These are phyloP conservation scores for Asterophora parasitica DNA, from an alignment of 768 basidiomycete species.

Conservation along the genomic window DNA sequence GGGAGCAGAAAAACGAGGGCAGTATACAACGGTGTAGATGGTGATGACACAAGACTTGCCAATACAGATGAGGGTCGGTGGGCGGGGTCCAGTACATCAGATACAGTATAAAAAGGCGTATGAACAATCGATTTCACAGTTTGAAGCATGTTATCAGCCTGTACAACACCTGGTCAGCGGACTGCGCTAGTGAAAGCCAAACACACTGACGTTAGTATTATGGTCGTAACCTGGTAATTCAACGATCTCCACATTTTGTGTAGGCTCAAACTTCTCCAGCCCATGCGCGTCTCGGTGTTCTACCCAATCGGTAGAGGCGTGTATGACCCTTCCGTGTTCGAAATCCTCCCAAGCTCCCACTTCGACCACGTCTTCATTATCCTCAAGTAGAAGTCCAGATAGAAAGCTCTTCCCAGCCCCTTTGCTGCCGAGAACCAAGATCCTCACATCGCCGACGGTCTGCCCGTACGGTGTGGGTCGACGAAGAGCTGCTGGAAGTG, in stretches of 20 bases:
- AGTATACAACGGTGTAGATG: constrained; percentile 55
- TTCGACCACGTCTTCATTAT: constrained; percentile 67
- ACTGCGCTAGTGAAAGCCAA: neutral
- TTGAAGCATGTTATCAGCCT: constrained; percentile 30
- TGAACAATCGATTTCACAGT: constrained; percentile 42
- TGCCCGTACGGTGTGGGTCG: constrained; percentile 65
- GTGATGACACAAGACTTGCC: constrained; percentile 51
- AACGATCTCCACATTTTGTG: constrained; percentile 59
- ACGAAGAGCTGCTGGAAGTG: constrained; percentile 55
- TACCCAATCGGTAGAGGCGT: constrained; percentile 69
- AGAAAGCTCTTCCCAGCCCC: constrained; percentile 43
- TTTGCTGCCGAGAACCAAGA: constrained; percentile 49
- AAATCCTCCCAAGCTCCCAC: constrained; percentile 53
- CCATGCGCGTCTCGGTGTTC: constrained; percentile 63
- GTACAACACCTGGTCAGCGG: constrained; percentile 9
- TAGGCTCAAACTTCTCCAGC: constrained; percentile 60
- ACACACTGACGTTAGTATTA: constrained; percentile 35
- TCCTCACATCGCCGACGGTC: constrained; percentile 55
- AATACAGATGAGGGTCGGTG: constrained; percentile 47
- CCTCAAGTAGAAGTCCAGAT: constrained; percentile 47
- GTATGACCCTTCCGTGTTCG: constrained; percentile 38
- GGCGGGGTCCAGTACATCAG: constrained; percentile 49
- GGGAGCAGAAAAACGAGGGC: constrained; percentile 52
- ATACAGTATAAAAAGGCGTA: constrained; percentile 48
- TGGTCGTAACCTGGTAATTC: constrained; percentile 43